Base-by-base conservation (phyloP, 768 basidiomycete genomes). In the Rhizopogon sp. region DNA sequence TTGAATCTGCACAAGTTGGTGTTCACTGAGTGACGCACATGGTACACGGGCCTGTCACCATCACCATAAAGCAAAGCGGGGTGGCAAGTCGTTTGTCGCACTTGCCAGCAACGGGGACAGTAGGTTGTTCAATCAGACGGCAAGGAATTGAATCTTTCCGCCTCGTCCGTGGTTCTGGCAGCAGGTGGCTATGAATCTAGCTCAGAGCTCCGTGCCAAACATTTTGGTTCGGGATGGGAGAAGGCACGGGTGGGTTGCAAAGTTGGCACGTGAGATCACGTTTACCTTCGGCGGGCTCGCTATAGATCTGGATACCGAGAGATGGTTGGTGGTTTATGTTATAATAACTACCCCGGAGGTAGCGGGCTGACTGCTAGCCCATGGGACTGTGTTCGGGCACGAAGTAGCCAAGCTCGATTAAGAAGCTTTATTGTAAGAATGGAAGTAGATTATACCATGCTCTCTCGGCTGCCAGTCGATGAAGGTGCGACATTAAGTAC, bases 261-360 rank as follows among this genome's bases (percentile, higher is more conserved):
- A 82, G 61, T 82, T 88, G 7, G 72, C 80, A 0, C 87, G 85
- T 68, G 87, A 85, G 6, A 79, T 86, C 52, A 87, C 86, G 1
- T 88, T 87, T 70, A 88, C 84, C 2, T 88, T 87, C 70, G 85
- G 86, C 0, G 86, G 86, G 1, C 64, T 88, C 2, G 79, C 76
- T 0, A 79, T 88, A 57, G 78, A 86, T 59, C 76, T 82, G 0
- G 61, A 70, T 14, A 83, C 79, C 0, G 76, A 13, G 87, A 87
- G 66, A 81, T 87, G 76, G 79, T 87, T 0, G 84, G 85, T 5
- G 80, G 79, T 10, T 60, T 88, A 46, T 88, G 82, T 61, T 82
- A 79, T 57, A 66, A 70, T 22, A 88, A 87, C 61, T 88, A 88
- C 62, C 87, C 87, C 0, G 85, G 85, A 3, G 84, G 85, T 14